Evolutionary conservation across 1,139 yeast genomes (phyloP), one percentile per base, ranked within the genome.

Genomic region (Yamadazyma atmosphaerica): DNA sequence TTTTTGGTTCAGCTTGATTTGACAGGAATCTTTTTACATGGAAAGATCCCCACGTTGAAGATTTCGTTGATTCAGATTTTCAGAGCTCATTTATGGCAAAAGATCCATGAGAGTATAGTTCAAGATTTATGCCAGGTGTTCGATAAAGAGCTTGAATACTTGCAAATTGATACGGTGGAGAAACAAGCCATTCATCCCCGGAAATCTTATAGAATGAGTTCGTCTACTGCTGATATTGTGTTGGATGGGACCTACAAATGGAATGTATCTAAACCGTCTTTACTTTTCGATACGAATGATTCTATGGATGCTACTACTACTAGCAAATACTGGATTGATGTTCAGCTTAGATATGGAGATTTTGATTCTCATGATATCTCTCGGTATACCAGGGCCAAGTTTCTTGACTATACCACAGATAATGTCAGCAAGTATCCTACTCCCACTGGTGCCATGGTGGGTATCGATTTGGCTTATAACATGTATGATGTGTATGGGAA

Each of bases 21-120:
- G 53, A 94, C 99, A 0, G 99, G 98, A 54, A 92, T 94, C 24
- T 92, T 92, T 61, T 70, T 94, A 39, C 99, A 94, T 56, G 99
- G 99, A 52, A 94, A 94, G 61, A 94, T 94, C 46, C 99, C 99
- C 4, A 92, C 99, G 0, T 70, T 94, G 52, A 94, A 94, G 63
- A 92, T 94, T 27, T 92, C 98, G 1, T 72, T 92, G 46, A 90
- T 94, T 58, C 99, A 94, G 61, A 89, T 94, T 2, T 94, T 94
- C 73, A 74, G 99, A 41, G 98, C 98, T 0, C 99, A 94, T 68
- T 77, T 94, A 55, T 94, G 99, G 99, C 99, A 94, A 58, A 94
- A 94, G 63, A 94, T 94, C 39, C 99, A 94, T 58, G 99, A 94
- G 61, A 84, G 95, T 61, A 75, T 94, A 35, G 96, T 94, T 3